Percentiles rank a stretch among this genome's conserved stretches.
Conservation (phyloP, 2,329 filamentous ascomycete genomes). For the Pestalotiopsis sp. region DNA sequence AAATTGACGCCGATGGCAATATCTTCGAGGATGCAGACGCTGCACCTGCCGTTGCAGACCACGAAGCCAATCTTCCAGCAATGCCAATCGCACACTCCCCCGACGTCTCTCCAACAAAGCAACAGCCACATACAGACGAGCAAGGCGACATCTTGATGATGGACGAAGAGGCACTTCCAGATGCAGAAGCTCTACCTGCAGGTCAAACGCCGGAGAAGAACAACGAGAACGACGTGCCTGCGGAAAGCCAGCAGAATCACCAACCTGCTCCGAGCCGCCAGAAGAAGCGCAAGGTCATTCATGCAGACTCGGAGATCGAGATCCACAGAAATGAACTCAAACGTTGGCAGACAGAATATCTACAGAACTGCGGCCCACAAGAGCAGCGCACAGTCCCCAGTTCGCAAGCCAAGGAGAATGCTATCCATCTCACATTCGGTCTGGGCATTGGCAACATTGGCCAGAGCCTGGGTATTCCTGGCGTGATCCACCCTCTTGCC, state of each 20-base stretch:
- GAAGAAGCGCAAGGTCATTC: slow-evolving; percentile 23
- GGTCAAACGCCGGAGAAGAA: slow-evolving; percentile 14
- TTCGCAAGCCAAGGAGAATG: slow-evolving; percentile 44
- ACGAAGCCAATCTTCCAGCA: slow-evolving; percentile 47
- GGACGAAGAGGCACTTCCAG: slow-evolving; percentile 40
- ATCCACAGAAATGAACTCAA: slow-evolving; percentile 40
- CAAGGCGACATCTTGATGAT: slow-evolving; percentile 39
- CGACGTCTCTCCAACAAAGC: slow-evolving; percentile 1
- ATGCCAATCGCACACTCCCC: slow-evolving; percentile 30
- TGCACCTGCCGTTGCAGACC: slow-evolving; percentile 24
- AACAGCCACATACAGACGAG: slow-evolving; percentile 23
- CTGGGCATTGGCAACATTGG: slow-evolving; percentile 40
- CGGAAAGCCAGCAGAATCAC: slow-evolving; percentile 4
- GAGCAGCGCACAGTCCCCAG: slow-evolving; percentile 29
- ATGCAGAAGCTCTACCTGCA: slow-evolving; percentile 37
- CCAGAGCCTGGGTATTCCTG: slow-evolving; percentile 29
- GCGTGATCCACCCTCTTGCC: slow-evolving; percentile 45
- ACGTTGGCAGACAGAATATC: slow-evolving; percentile 45
- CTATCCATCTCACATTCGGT: slow-evolving; percentile 42
- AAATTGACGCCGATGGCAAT: slow-evolving; percentile 56
- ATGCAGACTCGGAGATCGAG: slow-evolving; percentile 33
- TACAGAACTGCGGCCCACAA: slow-evolving; percentile 47
- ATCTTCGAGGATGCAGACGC: slow-evolving; percentile 35
- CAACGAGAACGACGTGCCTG: not conserved
- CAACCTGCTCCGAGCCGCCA: slow-evolving; percentile 19